Base-by-base conservation (phyloP, 1,139 yeast species). In the Saccharomyces hybrid region DNA sequence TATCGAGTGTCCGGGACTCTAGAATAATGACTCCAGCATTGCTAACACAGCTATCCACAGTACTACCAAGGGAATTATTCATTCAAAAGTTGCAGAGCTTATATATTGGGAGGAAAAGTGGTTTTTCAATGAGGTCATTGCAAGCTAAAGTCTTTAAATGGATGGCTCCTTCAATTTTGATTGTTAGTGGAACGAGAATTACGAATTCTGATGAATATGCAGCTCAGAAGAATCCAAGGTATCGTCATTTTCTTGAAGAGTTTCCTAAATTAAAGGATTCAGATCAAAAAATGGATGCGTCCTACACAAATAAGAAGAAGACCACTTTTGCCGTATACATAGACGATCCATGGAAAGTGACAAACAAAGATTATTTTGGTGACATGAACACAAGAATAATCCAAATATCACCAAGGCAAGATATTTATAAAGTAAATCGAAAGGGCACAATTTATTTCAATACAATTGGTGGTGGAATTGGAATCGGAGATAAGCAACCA, bases 61-160 rank as follows among this genome's bases (percentile, higher is more conserved):
- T 68, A 32, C 58, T 73, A 34, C 63, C 72, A 1, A 57, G 63
- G 5, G 73, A 73, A 48, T 54, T 74, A 8, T 65, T 71, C 0
- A 71, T 69, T 49, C 61, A 72, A 0, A 78, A 83, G 55, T 70
- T 86, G 57, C 77, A 84, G 52, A 82, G 80, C 61, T 76, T 91
- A 7, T 91, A 85, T 63, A 75, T 80, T 13, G 97, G 96, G 0
- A 75, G 90, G 5, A 74, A 72, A 51, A 77, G 83, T 25, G 98
- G 98, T 1, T 91, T 87, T 65, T 88, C 96, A 0, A 86, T 91
- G 77, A 73, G 96, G 47, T 85, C 96, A 0, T 78, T 91, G 56
- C 96, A 91, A 69, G 80, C 85, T 58, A 88, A 85, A 61, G 88
- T 85, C 0, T 84, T 88, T 73, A 88, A 89, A 65, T 91, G 97